These are phyloP conservation scores for Myxozyma mucilagina DNA, from an alignment of 805 yeast species.

Conservation along the genomic window DNA sequence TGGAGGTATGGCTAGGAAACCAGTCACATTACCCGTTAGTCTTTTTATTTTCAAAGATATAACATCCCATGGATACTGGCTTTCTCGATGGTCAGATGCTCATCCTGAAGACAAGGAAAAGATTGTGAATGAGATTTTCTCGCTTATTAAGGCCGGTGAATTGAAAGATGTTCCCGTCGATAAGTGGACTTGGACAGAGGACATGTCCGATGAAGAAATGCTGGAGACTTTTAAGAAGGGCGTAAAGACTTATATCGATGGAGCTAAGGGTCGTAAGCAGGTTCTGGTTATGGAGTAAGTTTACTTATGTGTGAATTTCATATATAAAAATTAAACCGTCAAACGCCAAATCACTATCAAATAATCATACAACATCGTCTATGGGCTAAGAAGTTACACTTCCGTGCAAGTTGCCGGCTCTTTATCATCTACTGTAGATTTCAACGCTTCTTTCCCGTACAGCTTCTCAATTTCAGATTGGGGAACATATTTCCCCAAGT, in stretches of 20 bases:
- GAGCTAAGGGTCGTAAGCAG: slow-evolving; percentile 45
- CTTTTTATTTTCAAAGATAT: slow-evolving; percentile 86
- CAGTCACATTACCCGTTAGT: slow-evolving; percentile 87
- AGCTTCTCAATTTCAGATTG: slow-evolving; percentile 28
- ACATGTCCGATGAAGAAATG: slow-evolving; percentile 46
- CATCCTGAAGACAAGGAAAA: slow-evolving; percentile 61
- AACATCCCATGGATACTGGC: slow-evolving; percentile 90
- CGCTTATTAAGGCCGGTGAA: slow-evolving; percentile 59
- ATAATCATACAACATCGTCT: neutral
- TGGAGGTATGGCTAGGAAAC: slow-evolving; percentile 97
- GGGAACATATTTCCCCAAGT: slow-evolving; percentile 24
- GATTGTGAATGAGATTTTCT: slow-evolving; percentile 56
- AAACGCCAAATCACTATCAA: neutral
- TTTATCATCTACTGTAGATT: neutral
- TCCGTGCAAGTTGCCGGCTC: too few relatives aligned
- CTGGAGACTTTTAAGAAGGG: slow-evolving; percentile 48
- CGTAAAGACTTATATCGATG: slow-evolving; percentile 45
- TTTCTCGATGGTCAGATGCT: slow-evolving; percentile 62
- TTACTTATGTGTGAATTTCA: neutral
- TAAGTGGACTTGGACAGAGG: slow-evolving; percentile 42
- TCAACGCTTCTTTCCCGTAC: slow-evolving; percentile 39
- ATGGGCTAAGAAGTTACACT: too few relatives aligned
- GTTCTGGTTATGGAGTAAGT: slow-evolving; percentile 40
- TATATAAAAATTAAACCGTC: neutral
- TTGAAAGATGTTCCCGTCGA: slow-evolving; percentile 53